Base-by-base conservation (phyloP, 129 eudicot genomes). In the Deinandra increscens region DNA sequence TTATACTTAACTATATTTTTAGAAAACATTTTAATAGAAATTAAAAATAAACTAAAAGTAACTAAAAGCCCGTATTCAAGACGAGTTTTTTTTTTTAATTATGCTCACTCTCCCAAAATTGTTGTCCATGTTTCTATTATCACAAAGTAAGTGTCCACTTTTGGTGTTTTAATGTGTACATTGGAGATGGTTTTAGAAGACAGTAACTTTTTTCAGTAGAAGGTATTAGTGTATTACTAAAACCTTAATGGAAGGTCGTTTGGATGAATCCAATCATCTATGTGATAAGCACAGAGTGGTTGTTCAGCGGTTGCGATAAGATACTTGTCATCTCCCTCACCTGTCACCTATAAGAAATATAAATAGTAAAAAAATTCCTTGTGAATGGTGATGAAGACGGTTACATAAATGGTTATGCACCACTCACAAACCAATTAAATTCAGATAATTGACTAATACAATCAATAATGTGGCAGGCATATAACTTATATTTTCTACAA, bases 281-380 rank as follows among this genome's bases (percentile, higher is more conserved):
- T 37, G 64, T 88, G 95, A 78, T 84, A 88, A 33, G 95, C 95
- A 60, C 95, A 88, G 36, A 88, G 86, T 10, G 95, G 95, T 54
- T 88, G 95, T 79, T 88, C 95, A 66, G 95, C 88, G 0, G 95
- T 88, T 60, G 95, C 95, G 60, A 88, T 88, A 60, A 88, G 39
- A 70, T 87, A 87, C 54, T 87, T 87, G 69, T 87, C 95, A 59
- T 84, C 88, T 68, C 95, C 90, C 18, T 84, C 95, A 34, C 95
- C 95, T 0, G 69, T 81, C 60, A 88, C 96, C 73, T 88, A 36
- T 36, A 36, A 36, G 7, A 36, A 36, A 1, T 1, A 36, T 36
- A 36, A 36, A 36, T 1, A 36, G 7, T 5, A 36, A 36, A 36
- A 4, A 1, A 26, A 26, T 26, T 26, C 31, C 31, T 26, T 26